Evolutionary conservation across 202 grass and related monocot species (phyloP).

Genomic region (Zoysia matrella): DNA sequence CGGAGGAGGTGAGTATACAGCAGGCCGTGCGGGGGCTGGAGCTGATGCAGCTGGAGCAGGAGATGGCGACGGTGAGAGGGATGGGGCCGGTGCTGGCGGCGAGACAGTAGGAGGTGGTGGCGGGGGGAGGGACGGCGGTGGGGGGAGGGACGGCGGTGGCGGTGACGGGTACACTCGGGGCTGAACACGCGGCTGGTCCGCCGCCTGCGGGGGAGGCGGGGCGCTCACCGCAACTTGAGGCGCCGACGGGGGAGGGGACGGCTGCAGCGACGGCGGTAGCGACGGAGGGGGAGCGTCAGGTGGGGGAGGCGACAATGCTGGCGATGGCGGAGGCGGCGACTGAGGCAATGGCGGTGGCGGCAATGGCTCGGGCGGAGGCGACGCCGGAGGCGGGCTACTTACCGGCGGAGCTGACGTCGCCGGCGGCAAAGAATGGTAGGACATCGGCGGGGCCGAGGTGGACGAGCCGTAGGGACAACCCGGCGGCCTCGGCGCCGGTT

Average conservation of each 20-base stretch:
- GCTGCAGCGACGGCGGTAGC: constrained; percentile 34
- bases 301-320: constrained; percentile 55
- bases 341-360: constrained; percentile 19
- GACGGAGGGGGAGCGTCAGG: constrained; percentile 42
- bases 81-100: constrained; percentile 51
- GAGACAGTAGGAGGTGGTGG: too few species aligned
- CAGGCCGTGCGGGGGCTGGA: constrained; percentile 36
- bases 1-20: constrained; percentile 44
- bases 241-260: constrained; percentile 37
- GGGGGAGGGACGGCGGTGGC: constrained; percentile 62
- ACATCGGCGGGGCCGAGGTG: constrained; percentile 41
- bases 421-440: constrained; percentile 48
- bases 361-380: constrained; percentile 34
- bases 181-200: constrained; percentile 52
- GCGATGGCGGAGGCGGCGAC: constrained; percentile 43
- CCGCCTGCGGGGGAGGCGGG: constrained; percentile 53
- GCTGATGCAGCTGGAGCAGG: constrained; percentile 47
- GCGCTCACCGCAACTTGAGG: constrained; percentile 26
- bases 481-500: constrained; percentile 42
- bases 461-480: constrained; percentile 50
- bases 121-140: constrained; percentile 60
- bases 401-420: too few species aligned
- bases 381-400: constrained; percentile 36
- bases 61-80: constrained; percentile 32
- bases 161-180: constrained; percentile 54